Base-by-base conservation (phyloP, 768 basidiomycete genomes). In the Lentinus brumalis region DNA sequence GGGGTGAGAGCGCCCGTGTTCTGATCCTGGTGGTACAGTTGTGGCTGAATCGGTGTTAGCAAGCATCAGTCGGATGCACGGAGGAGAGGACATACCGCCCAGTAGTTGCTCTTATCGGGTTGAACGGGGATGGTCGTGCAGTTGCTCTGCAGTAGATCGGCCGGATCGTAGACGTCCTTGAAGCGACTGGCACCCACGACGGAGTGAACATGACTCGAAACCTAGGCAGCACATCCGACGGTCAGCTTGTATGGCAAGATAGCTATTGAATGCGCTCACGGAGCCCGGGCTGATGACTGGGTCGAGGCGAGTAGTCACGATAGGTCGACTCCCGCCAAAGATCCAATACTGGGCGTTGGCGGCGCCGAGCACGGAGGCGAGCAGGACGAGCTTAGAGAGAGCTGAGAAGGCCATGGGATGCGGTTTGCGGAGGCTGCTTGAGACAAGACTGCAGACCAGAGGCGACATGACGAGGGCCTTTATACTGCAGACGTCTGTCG, bases 91-190 rank as follows among this genome's bases (percentile, higher is more conserved):
- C 39, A 26, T 60, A 66, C 67, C 50, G 59, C 59, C 69, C 69
- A 69, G 54, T 69, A 69, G 49, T 64, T 62, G 51, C 66, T 67
- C 63, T 61, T 56, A 60, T 69, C 69, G 2, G 53, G 18, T 46
- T 65, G 64, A 16, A 65, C 57, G n/a, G 64, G 50, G 42, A 62
- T 54, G 10, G 60, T 65, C 15, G 64, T 59, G 50, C 64, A 65
- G 41, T 65, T 60, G 50, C 61, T 62, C 57, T 62, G 47, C 38
- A 59, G 39, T 35, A 59, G 60, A 41, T 57, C 41, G 52, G 59
- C 64, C 18, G 40, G 49, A 49, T 59, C 57, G 42, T 61, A 62
- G 44, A 45, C 41, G 47, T 58, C 51, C 50, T 60, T 60, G 50
- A 65, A 65, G 26, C 58, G 54, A 46, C 60, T 62, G 16, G 57